These are phyloP conservation scores for Globisporangium carolinianum DNA, from an alignment of 352 stramenopile genomes.

Conservation along the genomic window DNA sequence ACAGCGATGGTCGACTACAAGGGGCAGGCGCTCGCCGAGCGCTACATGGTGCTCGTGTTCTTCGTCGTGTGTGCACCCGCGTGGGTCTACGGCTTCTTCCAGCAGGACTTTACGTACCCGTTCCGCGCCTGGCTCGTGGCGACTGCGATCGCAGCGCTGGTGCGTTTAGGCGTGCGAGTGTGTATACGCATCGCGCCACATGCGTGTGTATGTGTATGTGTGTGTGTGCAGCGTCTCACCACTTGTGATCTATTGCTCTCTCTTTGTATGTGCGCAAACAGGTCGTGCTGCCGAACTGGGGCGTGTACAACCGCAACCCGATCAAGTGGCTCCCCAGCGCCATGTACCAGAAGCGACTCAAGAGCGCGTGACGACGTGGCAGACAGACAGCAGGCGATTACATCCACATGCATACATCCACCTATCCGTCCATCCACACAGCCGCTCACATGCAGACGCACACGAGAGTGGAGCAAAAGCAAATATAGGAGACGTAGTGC, in stretches of 20 bases:
- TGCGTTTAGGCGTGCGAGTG: conserved; percentile 14
- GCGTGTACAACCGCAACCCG: conserved; percentile 76
- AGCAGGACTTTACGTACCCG: conserved; percentile 79
- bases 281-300: conserved; percentile 76
- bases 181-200: no score
- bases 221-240: no score
- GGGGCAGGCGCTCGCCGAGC: conserved; percentile 65
- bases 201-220: no score
- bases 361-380: conserved; percentile 18
- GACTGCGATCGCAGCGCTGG: conserved; percentile 48
- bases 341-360: conserved; percentile 67
- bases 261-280: conserved; percentile 8
- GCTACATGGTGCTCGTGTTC: conserved; percentile 56
- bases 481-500: neutral
- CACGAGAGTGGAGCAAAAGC: neutral
- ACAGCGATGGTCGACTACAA: conserved; percentile 82
- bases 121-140: conserved; percentile 65
- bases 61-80: conserved; percentile 67
- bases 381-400: neutral
- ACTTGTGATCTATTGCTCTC: neutral
- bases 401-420: no score
- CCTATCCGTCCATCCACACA: no score
- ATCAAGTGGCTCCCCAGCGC: conserved; percentile 76
- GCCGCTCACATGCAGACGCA: neutral
- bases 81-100: conserved; percentile 79